These are phyloP conservation scores for Pythium volutum DNA, from an alignment of 352 stramenopile genomes.

Conservation along the genomic window DNA sequence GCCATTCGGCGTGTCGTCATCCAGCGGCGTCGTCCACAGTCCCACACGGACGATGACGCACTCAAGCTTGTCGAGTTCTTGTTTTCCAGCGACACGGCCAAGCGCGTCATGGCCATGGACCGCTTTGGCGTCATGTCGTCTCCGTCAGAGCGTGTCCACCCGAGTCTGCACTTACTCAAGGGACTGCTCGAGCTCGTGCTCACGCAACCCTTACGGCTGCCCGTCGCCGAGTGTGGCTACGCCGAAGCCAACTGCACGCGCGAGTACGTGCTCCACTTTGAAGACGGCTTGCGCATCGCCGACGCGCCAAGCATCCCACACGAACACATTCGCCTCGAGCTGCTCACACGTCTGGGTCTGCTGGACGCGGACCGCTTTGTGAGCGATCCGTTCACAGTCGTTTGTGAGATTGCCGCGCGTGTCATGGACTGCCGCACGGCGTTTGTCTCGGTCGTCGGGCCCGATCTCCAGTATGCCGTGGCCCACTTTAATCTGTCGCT, in stretches of 20 bases:
- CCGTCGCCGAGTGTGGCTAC: constrained; percentile 24
- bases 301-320: too few species aligned
- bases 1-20: too few species aligned
- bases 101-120: constrained; percentile 29
- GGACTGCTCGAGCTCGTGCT: constrained; percentile 21
- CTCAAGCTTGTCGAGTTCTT: constrained; percentile 35
- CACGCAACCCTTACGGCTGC: constrained; percentile 11
- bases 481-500: constrained; percentile 29
- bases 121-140: constrained; percentile 24
- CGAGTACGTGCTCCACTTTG: constrained; percentile 33
- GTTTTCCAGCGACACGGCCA: constrained; percentile 30
- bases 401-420: constrained; percentile 33
- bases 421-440: too few species aligned
- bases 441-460: constrained; percentile 30
- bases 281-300: constrained; percentile 32
- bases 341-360: too few species aligned
- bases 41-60: constrained; percentile 21
- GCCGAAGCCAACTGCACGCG: constrained; percentile 23
- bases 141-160: background rate
- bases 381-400: constrained; percentile 23
- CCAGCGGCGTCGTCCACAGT: too few species aligned
- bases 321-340: too few species aligned
- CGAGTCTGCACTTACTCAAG: constrained; percentile 21
- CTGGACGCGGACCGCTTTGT: constrained; percentile 12
- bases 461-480: constrained; percentile 31